Conservation (phyloP, 2,329 filamentous ascomycete genomes). For the Helotiales sp. region DNA sequence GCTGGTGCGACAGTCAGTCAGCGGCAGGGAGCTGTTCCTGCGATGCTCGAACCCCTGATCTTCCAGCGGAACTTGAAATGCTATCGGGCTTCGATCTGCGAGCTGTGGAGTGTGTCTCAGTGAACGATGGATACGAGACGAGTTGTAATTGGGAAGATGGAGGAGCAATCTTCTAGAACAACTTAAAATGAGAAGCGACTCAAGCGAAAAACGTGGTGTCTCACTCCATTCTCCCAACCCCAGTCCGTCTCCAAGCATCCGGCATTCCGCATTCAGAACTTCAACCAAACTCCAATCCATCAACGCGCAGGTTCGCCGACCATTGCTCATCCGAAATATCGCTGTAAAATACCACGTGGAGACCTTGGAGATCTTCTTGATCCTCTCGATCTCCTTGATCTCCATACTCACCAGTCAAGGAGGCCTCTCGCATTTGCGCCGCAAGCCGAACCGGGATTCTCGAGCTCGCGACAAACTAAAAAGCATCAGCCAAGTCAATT, state of each 20-base stretch:
- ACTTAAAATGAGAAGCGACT: not conserved
- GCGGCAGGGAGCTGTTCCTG: not conserved
- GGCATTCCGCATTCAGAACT: no score
- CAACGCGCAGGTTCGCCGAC: no score
- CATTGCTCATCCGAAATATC: no score
- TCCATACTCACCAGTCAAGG: not conserved
- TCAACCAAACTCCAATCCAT: no score
- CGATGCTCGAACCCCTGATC: no score
- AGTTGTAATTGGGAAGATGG: not conserved
- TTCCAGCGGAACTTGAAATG: not conserved
- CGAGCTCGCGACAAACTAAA: conserved; percentile 20
- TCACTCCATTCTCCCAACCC: no score
- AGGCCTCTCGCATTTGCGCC: conserved; percentile 12
- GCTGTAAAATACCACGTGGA: no score
- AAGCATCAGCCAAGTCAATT: not conserved
- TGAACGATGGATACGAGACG: not conserved
- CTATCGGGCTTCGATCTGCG: not conserved
- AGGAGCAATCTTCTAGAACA: not conserved
- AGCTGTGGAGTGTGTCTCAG: not conserved
- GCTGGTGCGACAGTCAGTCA: not conserved
- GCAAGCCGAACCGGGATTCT: conserved; percentile 16
- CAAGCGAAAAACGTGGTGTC: no score
- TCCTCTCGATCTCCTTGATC: not conserved
- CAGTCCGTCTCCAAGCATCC: no score
- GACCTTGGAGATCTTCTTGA: no score